A percentile compares a stretch with the other conserved stretches of the same genome.
Evolutionary conservation across 140 eudicot genomes (phyloP).

Genomic region (Artemisia princeps): DNA sequence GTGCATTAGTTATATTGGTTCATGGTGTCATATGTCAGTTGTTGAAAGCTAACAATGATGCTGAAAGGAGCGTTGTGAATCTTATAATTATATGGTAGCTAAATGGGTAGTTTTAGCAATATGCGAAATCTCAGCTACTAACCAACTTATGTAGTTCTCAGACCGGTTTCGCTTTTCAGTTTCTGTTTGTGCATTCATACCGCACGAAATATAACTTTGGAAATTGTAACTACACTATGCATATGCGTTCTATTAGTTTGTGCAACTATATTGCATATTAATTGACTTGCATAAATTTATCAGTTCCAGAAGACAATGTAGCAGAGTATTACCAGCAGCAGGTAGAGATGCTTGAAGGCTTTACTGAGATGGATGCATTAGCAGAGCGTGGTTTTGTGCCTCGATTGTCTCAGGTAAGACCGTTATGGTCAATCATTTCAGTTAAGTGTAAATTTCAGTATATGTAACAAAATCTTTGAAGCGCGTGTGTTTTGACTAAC

Average conservation of each 20-base stretch:
- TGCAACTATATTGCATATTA: conserved; percentile 15
- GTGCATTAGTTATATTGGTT: too few species aligned
- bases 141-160: background rate
- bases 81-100: too few species aligned
- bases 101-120: background rate
- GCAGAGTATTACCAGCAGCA: conserved; percentile 82
- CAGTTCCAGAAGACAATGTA: conserved; percentile 60
- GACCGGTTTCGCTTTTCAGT: background rate
- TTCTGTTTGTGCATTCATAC: background rate
- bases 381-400: conserved; percentile 76
- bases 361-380: conserved; percentile 66
- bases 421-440: background rate
- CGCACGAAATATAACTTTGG: too few species aligned
- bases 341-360: conserved; percentile 69
- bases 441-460: background rate
- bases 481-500: background rate
- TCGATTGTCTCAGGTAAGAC: conserved; percentile 53
- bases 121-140: background rate
- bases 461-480: background rate
- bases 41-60: background rate
- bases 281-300: conserved; percentile 8
- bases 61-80: background rate
- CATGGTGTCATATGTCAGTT: too few species aligned
- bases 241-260: conserved; percentile 1
- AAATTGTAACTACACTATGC: too few species aligned